Evolutionary conservation across 1,139 yeast species (phyloP), one percentile per base, ranked within the genome.

Genomic region (Hyphopichia khmerensis): DNA sequence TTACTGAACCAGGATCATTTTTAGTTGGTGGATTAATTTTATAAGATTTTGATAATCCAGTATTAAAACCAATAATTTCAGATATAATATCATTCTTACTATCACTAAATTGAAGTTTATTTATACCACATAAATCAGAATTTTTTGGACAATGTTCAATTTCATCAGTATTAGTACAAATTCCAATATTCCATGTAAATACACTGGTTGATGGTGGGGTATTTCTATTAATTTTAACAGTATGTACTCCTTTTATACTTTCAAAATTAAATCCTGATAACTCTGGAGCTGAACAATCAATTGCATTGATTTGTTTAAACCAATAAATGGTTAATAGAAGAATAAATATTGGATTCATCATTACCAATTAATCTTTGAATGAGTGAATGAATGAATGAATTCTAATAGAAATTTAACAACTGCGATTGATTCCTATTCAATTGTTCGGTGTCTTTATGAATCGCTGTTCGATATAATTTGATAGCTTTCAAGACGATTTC

Each of bases 131-230:
- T 6, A 85, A 60, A 49, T 87, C 87, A 1, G 90, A 79, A 49
- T 84, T 82, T 40, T 67, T 66, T 0, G 89, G 86, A 62, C 96
- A 89, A 21, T 67, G 67, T 3, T 64, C 64, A 5, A 69, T 60
- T 6, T 57, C 64, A 29, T 62, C 65, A 23, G 64, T 59, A 9
- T 78, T 66, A 36, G 77, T 81, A 63, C 96, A 88, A 11, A 89
- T 72, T 38, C 88, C 85, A 39, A 90, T 55, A 54, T 72, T 79
- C 91, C 96, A 87, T 3, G 79, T 72, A 32, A 73, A 64, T 40
- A 70, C 74, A 2, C 88, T 80, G 36, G 64, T 67, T 5, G 91
- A 77, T 2, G 98, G 98, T 21, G 97, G 97, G 13, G 96, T 87
- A 39, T 75, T 77, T 36, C 62, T 67, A 27, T 69, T 53, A 4